These are phyloP conservation scores for Kluyveromyces sp. DNA, from an alignment of 1,139 yeast genomes.

Conservation along the genomic window DNA sequence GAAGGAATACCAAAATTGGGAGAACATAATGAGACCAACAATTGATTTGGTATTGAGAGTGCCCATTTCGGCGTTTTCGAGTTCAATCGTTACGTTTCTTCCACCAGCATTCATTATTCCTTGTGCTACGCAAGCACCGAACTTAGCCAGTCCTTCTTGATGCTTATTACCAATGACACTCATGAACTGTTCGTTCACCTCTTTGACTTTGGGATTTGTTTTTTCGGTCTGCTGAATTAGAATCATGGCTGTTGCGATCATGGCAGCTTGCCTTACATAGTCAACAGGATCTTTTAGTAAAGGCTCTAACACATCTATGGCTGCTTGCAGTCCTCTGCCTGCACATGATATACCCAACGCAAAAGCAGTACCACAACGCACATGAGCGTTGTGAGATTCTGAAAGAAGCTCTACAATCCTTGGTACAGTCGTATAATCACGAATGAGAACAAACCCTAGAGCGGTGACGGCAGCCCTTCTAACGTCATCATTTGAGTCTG, in stretches of 20 bases:
- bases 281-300: conserved; percentile 91
- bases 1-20: conserved; percentile 98
- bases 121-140: conserved; percentile 95
- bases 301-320: conserved; percentile 88
- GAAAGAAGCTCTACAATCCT: conserved; percentile 88
- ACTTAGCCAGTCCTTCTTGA: conserved; percentile 94
- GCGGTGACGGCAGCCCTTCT: conserved; percentile 94
- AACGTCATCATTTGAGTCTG: conserved; percentile 94
- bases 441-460: conserved; percentile 84
- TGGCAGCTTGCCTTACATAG: conserved; percentile 96
- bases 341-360: conserved; percentile 97
- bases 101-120: conserved; percentile 99
- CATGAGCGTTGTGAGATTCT: conserved; percentile 96
- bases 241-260: conserved; percentile 87
- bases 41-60: conserved; percentile 86
- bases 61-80: conserved; percentile 86
- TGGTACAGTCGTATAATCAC: conserved; percentile 91
- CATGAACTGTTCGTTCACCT: conserved; percentile 66
- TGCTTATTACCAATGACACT: conserved; percentile 77
- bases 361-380: conserved; percentile 96
- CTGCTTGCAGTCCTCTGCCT: conserved; percentile 83
- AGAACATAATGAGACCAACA: conserved; percentile 83
- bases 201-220: conserved; percentile 71
- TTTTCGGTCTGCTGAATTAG: conserved; percentile 90
- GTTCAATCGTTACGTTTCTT: conserved; percentile 87